Evolutionary conservation across 495 filamentous ascomycete species (phyloP), one percentile per base, ranked within the genome.

Genomic region (Tuber melanosporum): DNA sequence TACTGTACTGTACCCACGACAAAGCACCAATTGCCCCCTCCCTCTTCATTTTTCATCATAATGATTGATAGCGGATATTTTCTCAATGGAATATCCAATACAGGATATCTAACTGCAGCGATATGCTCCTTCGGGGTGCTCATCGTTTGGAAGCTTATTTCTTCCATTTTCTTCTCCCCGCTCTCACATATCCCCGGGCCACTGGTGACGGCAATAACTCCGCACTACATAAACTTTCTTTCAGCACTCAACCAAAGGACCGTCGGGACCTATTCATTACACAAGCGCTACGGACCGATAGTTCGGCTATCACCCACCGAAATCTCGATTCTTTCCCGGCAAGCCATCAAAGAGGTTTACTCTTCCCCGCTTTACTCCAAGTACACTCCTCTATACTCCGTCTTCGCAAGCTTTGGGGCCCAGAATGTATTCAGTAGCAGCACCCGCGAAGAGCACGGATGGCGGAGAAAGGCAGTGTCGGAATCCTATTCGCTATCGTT

Each of bases 341-440:
- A 71, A 43, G 78, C 46, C 15, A 57, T 43, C 32, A 80, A 71
- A 26, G 44, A 69, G 39, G 62, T 80, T 41, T 77, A 80, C 47
- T 75, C 52, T 17, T 42, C 79, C 42, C 77, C 71, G 43, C 12
- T 41, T 12, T 74, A 72, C 12, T 39, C 36, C 47, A 79, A 79
- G 57, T 71, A 79, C 41, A 26, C 42, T 26, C 14, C n/a, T 4
- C 73, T 79, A 22, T 79, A 75, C 46, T 62, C 39, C n/a, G 71
- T 45, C 36, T 75, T 72, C 43, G 15, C 73, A n/a, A 62, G 74
- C 36, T 79, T 78, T 41, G 44, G 76, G 9, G 77, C 78, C 71
- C 14, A 52, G 20, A 73, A 73, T 14, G 52, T 77, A 2, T 76
- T 79, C 73, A 73, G 49, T 26, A 72, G 74, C 46, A 32, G 70